Base-by-base conservation (phyloP, 164 flowering plant species). In the Malania oleifera region DNA sequence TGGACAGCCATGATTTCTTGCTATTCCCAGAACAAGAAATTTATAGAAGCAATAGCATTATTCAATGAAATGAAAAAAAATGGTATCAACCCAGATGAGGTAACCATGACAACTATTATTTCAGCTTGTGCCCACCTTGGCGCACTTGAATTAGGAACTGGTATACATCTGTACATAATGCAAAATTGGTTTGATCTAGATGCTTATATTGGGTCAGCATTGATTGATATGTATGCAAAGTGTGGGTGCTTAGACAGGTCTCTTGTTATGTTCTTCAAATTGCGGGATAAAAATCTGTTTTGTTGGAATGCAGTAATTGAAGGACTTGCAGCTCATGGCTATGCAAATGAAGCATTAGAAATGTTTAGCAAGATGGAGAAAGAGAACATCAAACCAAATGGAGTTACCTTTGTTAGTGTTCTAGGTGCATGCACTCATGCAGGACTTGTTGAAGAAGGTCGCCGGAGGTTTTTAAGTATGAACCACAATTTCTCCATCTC, bases 91-190 rank as follows among this genome's bases (percentile, higher is more conserved):
- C 86, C 95, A 3, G 92, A 85, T 67, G 82, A 72, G 65, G 83
- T 80, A 54, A 82, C 93, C 6, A 64, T 87, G 77, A 45, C 90
- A 11, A 80, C 82, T 44, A 78, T 83, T 5, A 73, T 87, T 63
- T 83, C 95, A 1, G 86, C 86, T 31, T 90, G 95, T 70, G 97
- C 91, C 9, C 91, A 87, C 73, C 73, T 90, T 17, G 97, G 92
- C 61, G 84, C 80, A n/a, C 78, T 87, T 35, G 84, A 81, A 6
- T 48, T 78, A 38, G 97, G 91, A 4, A 85, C 58, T 65, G 72
- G 77, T 52, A 70, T 85, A 26, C 91, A 90, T 69, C 27, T 63
- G 29, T 82, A 68, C 46, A 57, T 75, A 0, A 46, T 69, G 69
- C 63, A 55, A 43, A 68, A 67, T 28, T 73, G 79, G 1, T 78